phyloP scores from a whole-genome alignment of 106 monocot genomes.

The Dendrobium huoshanense region DNA sequence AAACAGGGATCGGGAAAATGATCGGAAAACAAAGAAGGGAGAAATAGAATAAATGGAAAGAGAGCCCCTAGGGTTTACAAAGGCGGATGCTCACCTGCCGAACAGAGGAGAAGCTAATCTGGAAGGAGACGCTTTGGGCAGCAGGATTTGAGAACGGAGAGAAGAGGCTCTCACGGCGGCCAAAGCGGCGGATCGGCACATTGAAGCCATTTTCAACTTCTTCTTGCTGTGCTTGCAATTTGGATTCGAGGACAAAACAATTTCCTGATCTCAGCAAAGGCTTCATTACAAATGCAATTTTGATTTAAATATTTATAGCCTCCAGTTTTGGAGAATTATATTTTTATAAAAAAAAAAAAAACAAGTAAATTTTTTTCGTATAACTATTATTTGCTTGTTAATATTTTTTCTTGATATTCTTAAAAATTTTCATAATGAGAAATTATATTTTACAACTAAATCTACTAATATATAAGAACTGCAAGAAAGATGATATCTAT shows the following conservation, averaged over 20 bases:
- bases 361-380: too few relatives aligned
- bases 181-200: constrained; percentile 24
- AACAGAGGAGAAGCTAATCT: constrained; percentile 12
- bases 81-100: constrained; percentile 3
- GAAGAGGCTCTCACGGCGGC: constrained; percentile 18
- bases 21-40: not conserved
- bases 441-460: too few relatives aligned
- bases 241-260: too few relatives aligned
- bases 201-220: constrained; percentile 20
- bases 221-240: not conserved
- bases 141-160: constrained; percentile 12
- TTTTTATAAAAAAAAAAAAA: too few relatives aligned
- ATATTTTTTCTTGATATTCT: not conserved
- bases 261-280: too few relatives aligned
- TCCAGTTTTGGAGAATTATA: too few relatives aligned
- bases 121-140: constrained; percentile 13
- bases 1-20: not conserved
- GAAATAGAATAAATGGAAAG: not conserved
- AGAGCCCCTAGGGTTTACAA: not conserved
- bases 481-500: not conserved
- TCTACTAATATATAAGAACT: too few relatives aligned
- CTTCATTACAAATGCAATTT: too few relatives aligned
- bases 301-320: too few relatives aligned
- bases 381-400: too few relatives aligned
- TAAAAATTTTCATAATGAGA: not conserved